phyloP scores from a whole-genome alignment of 1,139 yeast species.

The Suhomyces bribrorum region DNA sequence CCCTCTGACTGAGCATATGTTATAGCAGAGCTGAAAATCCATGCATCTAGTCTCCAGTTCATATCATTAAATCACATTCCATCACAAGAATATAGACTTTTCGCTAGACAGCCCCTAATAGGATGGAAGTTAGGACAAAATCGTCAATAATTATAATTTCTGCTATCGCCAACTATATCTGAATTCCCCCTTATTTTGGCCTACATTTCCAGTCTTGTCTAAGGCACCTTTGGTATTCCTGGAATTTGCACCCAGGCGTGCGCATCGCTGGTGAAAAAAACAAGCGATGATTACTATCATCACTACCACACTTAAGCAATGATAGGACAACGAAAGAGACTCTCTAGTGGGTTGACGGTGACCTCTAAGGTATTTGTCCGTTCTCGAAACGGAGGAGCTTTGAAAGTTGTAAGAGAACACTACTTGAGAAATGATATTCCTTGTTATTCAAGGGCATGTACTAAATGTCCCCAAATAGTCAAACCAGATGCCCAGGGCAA shows the following conservation, averaged over 20 bases:
- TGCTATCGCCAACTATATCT: too few species aligned
- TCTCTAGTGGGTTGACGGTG: constrained; percentile 62
- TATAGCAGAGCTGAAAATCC: too few species aligned
- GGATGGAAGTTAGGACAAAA: too few species aligned
- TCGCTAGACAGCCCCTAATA: too few species aligned
- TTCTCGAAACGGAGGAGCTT: constrained; percentile 85
- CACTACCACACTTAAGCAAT: constrained; percentile 9
- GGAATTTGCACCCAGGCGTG: constrained; percentile 7
- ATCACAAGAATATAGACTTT: too few species aligned
- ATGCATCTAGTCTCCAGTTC: too few species aligned
- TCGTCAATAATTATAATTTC: too few species aligned
- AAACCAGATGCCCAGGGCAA: constrained; percentile 59
- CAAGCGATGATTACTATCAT: constrained; percentile 9
- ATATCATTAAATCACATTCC: too few species aligned
- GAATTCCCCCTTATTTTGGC: too few species aligned
- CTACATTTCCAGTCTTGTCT: too few species aligned
- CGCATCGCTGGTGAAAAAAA: constrained; percentile 5
- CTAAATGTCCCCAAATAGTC: constrained; percentile 56
- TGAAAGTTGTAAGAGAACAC: constrained; percentile 91
- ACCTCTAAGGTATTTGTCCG: constrained; percentile 92
- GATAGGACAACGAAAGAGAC: constrained; percentile 41
- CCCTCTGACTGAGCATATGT: too few species aligned
- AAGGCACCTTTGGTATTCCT: too few species aligned
- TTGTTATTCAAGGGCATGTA: constrained; percentile 76
- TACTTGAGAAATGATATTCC: constrained; percentile 91